These are phyloP conservation scores for Hysterium pulicare DNA, from an alignment of 2,329 filamentous ascomycete species.

Conservation along the genomic window DNA sequence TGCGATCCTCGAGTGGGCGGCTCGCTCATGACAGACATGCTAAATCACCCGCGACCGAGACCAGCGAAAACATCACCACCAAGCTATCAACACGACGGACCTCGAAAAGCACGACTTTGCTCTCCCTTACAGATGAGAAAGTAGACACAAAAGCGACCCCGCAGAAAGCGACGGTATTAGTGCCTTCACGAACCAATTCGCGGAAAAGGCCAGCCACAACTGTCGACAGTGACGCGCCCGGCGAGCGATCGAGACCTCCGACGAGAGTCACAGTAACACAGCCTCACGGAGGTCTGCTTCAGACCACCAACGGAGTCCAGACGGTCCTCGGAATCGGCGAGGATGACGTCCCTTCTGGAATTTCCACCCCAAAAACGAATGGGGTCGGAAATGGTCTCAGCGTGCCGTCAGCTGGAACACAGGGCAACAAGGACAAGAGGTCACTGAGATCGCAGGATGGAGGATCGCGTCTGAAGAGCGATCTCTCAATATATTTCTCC, in stretches of 20 bases:
- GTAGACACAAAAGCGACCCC: constrained; percentile 3
- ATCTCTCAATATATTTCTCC: constrained; percentile 84
- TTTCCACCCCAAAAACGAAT: constrained; percentile 29
- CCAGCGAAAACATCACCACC: constrained; percentile 15
- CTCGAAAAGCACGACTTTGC: constrained; percentile 21
- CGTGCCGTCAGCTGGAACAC: constrained; percentile 15
- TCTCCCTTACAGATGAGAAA: constrained; percentile 20
- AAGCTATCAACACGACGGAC: constrained; percentile 24
- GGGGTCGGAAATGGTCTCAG: constrained; percentile 18
- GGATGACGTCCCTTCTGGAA: constrained; percentile 31
- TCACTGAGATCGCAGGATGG: constrained; percentile 83
- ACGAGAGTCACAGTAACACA: constrained; percentile 42
- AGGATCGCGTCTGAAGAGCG: constrained; percentile 82
- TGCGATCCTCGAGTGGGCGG: constrained; percentile 26
- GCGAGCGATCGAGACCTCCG: constrained; percentile 33
- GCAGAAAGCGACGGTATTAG: constrained; percentile 8
- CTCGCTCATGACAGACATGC: constrained; percentile 21
- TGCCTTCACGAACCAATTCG: constrained; percentile 20
- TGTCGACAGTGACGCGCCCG: constrained; percentile 12
- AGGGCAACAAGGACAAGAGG: constrained; percentile 56
- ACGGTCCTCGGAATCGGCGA: constrained; percentile 29
- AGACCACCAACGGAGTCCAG: constrained; percentile 43
- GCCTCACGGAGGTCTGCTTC: constrained; percentile 41
- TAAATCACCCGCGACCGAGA: constrained; percentile 24
- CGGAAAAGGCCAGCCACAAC: constrained; percentile 30